Evolutionary conservation across 2,329 filamentous ascomycete species (phyloP), one percentile per base, ranked within the genome.

Genomic region (Hypoxylon sp.): DNA sequence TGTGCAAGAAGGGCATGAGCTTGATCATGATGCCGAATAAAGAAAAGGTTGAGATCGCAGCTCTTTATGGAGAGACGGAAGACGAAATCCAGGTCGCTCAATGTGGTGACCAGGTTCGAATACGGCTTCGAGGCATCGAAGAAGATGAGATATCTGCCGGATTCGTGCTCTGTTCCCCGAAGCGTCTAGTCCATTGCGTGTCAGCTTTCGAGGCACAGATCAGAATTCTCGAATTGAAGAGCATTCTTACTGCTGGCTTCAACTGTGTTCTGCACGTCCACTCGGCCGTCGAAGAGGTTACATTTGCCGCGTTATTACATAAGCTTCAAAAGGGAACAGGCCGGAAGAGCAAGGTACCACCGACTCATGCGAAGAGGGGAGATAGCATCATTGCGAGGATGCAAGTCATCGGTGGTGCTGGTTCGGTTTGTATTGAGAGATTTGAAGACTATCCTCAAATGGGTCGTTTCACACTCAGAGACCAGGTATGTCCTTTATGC

Each of bases 261-360:
- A 97, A 97, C 83, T 99, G 96, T 76, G 96, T 99, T 40, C 84
- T 99, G 71, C 96, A 99, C 82, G 93, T 99, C 20, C 96, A 99
- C 81, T 93, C 95, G 3, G 96, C 96, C 20, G 97, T 97, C 65
- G 96, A 99, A 83, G 96, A 99, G 80, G 93, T 99, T 61, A 97
- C 95, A 0, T 97, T 99, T 75, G 87, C 89, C 0, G 87, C 90
- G 3, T 85, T 99, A 54, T 82, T 99, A 71, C 96, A 99, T 83
- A 97, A 95, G 81, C 84, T 98, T 46, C 94, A 99, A 79, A 97
- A 97, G 81, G 95, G 94, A 54, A 99, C 96, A 3, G 89, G 89
- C 74, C 87, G 96, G 74, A 97, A 94, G 87, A 97, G 93, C 82
- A 98, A 97, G 87, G 87, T 90, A 69, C 89, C 96, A 4, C 96